phyloP scores from a whole-genome alignment of 108 stramenopile species.

The Cyclotella cryptica region DNA sequence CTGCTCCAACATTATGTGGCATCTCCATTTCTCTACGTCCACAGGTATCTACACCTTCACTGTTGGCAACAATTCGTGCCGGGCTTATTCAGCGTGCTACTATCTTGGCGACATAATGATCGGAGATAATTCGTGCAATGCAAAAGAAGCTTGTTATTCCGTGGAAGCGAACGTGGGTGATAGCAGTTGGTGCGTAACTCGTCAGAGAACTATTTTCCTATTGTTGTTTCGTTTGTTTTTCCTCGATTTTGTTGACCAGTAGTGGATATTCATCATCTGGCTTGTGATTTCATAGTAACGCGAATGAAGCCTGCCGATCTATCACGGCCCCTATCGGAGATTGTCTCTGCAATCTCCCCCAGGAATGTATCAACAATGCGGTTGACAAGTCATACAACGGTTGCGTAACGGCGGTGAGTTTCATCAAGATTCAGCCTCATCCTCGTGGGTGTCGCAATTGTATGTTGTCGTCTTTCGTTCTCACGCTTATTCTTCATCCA shows the following conservation, averaged over 20 bases:
- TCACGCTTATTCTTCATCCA: no score
- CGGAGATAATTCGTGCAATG: slow-evolving; percentile 2
- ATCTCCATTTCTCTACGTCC: not conserved
- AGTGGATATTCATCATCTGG: not conserved
- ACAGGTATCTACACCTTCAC: not conserved
- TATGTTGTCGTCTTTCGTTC: no score
- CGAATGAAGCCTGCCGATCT: not conserved
- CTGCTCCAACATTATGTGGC: no score
- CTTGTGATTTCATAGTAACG: not conserved
- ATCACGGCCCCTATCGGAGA: not conserved
- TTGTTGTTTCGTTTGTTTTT: no score
- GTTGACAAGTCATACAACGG: not conserved
- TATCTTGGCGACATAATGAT: not conserved
- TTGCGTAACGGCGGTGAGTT: no score
- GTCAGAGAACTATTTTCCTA: no score
- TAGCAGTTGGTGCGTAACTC: not conserved
- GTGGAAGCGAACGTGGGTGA: not conserved
- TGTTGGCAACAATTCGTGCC: slow-evolving; percentile 2
- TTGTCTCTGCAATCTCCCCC: not conserved
- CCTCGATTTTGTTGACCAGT: no score
- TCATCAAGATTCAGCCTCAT: not conserved
- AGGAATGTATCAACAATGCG: not conserved
- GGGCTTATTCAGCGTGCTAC: not conserved
- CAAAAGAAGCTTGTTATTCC: not conserved
- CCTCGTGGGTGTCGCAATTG: no score